phyloP scores from a whole-genome alignment of 2,329 filamentous ascomycete genomes.

The Podosphaera xanthii region DNA sequence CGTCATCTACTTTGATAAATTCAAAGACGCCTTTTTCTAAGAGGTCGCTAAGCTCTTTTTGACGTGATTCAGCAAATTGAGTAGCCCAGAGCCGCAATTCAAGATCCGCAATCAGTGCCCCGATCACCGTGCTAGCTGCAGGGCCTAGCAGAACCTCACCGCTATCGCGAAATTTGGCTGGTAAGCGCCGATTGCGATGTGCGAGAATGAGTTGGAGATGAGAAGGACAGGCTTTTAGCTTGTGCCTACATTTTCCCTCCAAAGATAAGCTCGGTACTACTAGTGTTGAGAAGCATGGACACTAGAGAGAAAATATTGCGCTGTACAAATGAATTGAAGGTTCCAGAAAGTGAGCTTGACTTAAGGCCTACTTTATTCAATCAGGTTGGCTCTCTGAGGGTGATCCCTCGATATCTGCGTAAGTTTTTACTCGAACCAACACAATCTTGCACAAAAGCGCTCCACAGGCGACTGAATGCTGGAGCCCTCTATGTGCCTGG shows the following conservation, averaged over 20 bases:
- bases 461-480: not conserved
- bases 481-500: not conserved
- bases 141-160: no score
- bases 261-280: not conserved
- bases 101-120: no score
- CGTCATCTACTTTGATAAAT: not conserved
- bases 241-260: not conserved
- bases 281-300: not conserved
- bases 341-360: not conserved
- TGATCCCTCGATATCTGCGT: not conserved
- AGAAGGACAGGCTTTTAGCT: not conserved
- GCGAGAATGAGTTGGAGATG: not conserved
- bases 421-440: not conserved
- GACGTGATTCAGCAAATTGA: not conserved
- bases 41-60: not conserved
- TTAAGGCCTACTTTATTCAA: not conserved
- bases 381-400: not conserved
- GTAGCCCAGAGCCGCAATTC: no score
- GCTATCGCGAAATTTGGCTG: no score
- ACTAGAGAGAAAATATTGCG: not conserved
- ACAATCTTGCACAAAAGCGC: not conserved
- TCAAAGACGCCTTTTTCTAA: not conserved
- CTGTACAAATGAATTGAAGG: not conserved
- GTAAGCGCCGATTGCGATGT: not conserved
- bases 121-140: no score